These are phyloP conservation scores for Collybia mongolica DNA, from an alignment of 768 basidiomycete genomes.

Conservation along the genomic window DNA sequence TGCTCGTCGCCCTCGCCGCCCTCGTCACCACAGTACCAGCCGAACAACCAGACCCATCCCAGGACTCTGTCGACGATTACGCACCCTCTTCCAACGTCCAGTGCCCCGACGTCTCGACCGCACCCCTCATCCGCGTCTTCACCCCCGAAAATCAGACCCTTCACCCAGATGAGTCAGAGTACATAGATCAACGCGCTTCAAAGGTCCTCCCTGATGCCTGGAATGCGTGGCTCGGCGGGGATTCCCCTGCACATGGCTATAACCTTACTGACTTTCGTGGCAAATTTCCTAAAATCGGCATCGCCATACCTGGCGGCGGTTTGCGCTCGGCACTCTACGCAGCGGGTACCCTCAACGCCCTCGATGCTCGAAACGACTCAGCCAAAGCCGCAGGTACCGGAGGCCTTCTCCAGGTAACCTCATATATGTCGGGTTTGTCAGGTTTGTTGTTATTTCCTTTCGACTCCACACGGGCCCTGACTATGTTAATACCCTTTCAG, in stretches of 20 bases:
- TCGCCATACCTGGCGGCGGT: constrained; percentile 73
- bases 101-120: constrained; percentile 49
- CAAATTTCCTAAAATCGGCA: constrained; percentile 50
- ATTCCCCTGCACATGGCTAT: constrained; percentile 54
- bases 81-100: constrained; percentile 47
- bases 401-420: constrained; percentile 67
- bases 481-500: constrained; percentile 21
- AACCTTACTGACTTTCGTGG: constrained; percentile 38
- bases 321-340: constrained; percentile 67
- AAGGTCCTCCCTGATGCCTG: constrained; percentile 47
- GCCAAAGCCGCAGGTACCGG: constrained; percentile 60
- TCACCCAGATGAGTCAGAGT: constrained; percentile 46
- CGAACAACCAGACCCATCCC: constrained; percentile 15
- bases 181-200: constrained; percentile 41
- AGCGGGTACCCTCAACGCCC: constrained; percentile 53
- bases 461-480: too few relatives aligned
- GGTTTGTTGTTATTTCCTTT: constrained; percentile 32
- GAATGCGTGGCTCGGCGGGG: constrained; percentile 57
- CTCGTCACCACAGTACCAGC: constrained; percentile 12
- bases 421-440: constrained; percentile 67
- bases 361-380: constrained; percentile 62
- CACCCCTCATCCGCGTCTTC: constrained; percentile 50
- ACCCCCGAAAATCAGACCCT: constrained; percentile 50
- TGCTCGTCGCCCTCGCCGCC: constrained; percentile 9
- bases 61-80: constrained; percentile 42